Conservation (phyloP, 305 asterid species). For the Stenogyne calaminthoides region DNA sequence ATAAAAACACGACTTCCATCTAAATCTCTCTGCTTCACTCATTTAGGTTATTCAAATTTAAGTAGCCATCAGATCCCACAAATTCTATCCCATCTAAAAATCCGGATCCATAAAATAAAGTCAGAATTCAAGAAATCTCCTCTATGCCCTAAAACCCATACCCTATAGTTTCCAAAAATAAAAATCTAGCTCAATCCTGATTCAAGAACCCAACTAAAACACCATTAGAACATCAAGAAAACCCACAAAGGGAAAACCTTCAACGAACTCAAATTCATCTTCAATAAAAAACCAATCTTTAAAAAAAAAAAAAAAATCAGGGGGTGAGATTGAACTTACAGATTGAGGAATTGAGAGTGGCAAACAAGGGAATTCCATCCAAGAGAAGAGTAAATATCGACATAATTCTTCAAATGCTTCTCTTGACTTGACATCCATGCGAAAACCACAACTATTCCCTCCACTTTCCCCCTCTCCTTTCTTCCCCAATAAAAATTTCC, state of each 20-base stretch:
- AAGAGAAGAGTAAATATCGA: slow-evolving; percentile 72
- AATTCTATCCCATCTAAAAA: neutral
- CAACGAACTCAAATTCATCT: slow-evolving; percentile 12
- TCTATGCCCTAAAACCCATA: slow-evolving; percentile 6
- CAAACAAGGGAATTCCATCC: slow-evolving; percentile 95
- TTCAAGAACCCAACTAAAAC: slow-evolving; percentile 10
- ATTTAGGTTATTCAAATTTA: too few relatives aligned
- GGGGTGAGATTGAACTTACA: slow-evolving; percentile 46
- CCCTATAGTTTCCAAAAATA: neutral
- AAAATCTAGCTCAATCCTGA: neutral
- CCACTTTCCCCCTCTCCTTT: slow-evolving; percentile 62
- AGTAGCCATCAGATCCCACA: too few relatives aligned
- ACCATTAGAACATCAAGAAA: neutral
- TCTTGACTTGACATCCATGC: slow-evolving; percentile 94
- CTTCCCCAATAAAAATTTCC: slow-evolving; percentile 87
- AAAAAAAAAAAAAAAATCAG: neutral
- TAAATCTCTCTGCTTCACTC: too few relatives aligned
- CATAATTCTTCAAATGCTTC: slow-evolving; percentile 66
- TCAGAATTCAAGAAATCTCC: neutral
- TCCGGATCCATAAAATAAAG: neutral
- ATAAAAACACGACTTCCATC: too few relatives aligned
- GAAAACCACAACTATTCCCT: slow-evolving; percentile 87
- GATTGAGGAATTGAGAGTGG: slow-evolving; percentile 79
- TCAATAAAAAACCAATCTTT: neutral
- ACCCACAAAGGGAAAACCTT: neutral